Conservation (phyloP, 2,329 filamentous ascomycete genomes). For the Aspergillus phoenicis region DNA sequence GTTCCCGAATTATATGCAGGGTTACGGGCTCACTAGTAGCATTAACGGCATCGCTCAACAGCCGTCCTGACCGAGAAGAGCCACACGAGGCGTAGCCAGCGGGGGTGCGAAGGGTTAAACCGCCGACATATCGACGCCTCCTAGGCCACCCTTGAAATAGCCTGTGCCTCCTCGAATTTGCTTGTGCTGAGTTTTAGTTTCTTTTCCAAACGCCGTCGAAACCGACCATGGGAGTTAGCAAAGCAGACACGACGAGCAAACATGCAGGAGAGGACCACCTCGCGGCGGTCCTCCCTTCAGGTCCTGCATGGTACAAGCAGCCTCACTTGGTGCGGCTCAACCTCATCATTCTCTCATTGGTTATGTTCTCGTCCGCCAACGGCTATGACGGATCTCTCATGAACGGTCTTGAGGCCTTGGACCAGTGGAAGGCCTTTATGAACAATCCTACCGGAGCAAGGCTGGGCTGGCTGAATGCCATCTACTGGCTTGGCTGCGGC, state of each 20-base stretch:
- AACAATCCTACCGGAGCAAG: conserved; percentile 29
- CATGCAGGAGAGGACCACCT: not conserved
- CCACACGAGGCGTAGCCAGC: not conserved
- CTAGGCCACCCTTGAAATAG: not conserved
- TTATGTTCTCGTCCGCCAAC: conserved; percentile 16
- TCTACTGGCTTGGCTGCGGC: conserved; percentile 33
- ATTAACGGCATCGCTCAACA: not conserved
- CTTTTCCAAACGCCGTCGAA: not conserved
- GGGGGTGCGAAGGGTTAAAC: not conserved
- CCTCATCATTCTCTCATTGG: conserved; percentile 11
- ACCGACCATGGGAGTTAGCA: not conserved
- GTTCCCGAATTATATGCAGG: not conserved
- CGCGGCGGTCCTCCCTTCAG: not conserved
- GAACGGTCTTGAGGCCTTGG: conserved; percentile 38
- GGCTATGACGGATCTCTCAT: conserved; percentile 20
- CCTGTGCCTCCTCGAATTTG: not conserved
- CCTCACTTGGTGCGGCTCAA: conserved; percentile 10
- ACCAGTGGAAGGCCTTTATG: conserved; percentile 37
- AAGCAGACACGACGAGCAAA: not conserved
- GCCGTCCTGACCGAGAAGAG: not conserved
- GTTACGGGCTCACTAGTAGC: not conserved
- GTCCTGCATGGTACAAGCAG: conserved; percentile 6
- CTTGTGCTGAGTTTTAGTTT: not conserved
- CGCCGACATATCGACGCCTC: not conserved
- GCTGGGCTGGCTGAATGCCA: conserved; percentile 36